Base-by-base conservation (phyloP, 1,284 basidiomycete species). In the Crucibulum cyathiforme region DNA sequence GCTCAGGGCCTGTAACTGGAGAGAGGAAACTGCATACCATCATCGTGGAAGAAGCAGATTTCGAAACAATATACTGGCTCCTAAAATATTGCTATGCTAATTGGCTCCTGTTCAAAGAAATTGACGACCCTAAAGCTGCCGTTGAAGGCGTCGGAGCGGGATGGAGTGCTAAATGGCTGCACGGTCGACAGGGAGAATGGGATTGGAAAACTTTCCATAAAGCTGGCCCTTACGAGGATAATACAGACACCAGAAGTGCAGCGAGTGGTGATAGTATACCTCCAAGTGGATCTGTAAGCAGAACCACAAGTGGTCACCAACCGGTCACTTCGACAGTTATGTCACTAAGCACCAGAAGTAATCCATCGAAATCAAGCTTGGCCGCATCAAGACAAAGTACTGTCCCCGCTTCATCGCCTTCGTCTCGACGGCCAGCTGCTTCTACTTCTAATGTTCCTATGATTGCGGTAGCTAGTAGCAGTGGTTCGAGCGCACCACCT, bases 31-130 rank as follows among this genome's bases (percentile, higher is more conserved):
- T 86, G 0, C 86, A 87, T 67, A 89, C 87, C 1, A 76, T 94
- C 47, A 77, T 90, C 34, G 90, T 95, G 9, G 90, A 93, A 66
- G 93, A 95, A 72, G 90, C 90, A 8, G 91, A 92, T 64, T 95
- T 91, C 66, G 84, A 88, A 52, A 93, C 92, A 0, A 85, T 93
- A 4, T 94, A 93, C 71, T 94, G 92, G 92, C 76, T 95, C 54
- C 74, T 95, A 55, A 92, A 92, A 65, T 94, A 86, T 75, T 86
- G 93, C 41, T 95, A 94, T 68, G 89, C 90, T 2, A 90, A 93
- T 68, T 90, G 87, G 88, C 73, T 89, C 5, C 74, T 85, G 35
- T 88, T 87, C 75, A 83, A 83, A 55, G 86, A 90, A 56, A 76
- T 88, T 43, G 88, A 90, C 63, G 88, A 90, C 61, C 85, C 88